phyloP scores from a whole-genome alignment of 106 monocot genomes.

The Iris macrosiphon region DNA sequence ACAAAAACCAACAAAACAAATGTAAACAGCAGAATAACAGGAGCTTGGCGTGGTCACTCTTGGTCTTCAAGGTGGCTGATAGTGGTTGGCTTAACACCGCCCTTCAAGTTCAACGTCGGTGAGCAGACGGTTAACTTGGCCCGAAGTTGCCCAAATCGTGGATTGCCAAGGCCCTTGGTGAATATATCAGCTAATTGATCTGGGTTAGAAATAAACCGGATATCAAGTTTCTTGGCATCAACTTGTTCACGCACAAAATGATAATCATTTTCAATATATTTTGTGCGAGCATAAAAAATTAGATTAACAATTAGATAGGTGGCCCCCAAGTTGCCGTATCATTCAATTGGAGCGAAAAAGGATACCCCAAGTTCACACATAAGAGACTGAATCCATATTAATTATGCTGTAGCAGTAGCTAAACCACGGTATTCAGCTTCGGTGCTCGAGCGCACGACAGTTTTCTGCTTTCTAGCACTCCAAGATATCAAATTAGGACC shows the following conservation, averaged over 20 bases:
- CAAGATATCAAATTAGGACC: constrained; percentile 1
- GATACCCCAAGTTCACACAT: not conserved
- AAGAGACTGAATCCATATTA: not conserved
- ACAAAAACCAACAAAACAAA: too few species aligned
- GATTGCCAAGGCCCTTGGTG: not conserved
- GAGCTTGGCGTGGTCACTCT: too few species aligned
- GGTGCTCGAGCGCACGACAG: not conserved
- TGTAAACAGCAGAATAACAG: too few species aligned
- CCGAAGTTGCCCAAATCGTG: not conserved
- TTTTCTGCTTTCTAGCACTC: constrained; percentile 1
- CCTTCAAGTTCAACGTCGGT: too few species aligned
- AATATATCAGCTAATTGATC: not conserved
- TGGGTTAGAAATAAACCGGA: not conserved
- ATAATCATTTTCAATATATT: too few species aligned
- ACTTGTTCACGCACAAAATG: not conserved
- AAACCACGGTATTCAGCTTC: not conserved
- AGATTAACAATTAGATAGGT: not conserved
- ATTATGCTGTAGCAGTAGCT: not conserved
- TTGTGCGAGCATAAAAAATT: not conserved
- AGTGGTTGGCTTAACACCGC: too few species aligned
- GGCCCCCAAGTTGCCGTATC: not conserved
- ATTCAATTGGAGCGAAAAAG: not conserved
- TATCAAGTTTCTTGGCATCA: too few species aligned
- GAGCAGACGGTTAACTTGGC: not conserved
- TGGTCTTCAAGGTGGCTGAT: too few species aligned